Conservation (phyloP, 2,329 filamentous ascomycete genomes). For the Blumeria hordei region DNA sequence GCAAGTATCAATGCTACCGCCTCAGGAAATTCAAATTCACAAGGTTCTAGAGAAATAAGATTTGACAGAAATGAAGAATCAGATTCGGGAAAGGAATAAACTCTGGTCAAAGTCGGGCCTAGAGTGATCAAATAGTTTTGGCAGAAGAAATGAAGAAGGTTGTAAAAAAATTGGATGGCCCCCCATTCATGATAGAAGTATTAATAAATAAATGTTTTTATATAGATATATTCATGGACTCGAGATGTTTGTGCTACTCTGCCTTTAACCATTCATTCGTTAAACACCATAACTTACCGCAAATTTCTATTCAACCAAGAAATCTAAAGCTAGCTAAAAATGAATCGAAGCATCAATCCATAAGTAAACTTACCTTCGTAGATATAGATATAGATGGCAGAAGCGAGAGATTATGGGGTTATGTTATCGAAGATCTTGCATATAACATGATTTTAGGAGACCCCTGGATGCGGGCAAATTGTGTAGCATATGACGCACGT, state of each 20-base stretch:
- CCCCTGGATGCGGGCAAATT: background rate
- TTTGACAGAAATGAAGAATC: too few relatives aligned
- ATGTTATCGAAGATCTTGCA: background rate
- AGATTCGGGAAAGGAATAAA: background rate
- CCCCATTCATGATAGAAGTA: background rate
- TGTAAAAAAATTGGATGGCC: background rate
- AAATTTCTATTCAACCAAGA: background rate
- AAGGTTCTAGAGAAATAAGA: too few relatives aligned
- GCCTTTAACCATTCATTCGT: background rate
- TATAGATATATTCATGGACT: background rate
- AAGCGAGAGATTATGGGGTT: background rate
- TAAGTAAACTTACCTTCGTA: background rate
- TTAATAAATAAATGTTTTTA: conserved; percentile 1
- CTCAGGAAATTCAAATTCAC: background rate
- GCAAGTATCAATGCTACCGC: background rate
- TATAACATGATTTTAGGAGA: background rate
- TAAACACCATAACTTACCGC: background rate
- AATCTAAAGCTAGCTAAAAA: background rate
- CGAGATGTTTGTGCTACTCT: background rate
- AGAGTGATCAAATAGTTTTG: background rate
- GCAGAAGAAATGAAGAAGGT: background rate
- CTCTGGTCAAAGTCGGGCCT: background rate
- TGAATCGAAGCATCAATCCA: background rate
- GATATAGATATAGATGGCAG: background rate
- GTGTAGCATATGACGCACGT: background rate